Evolutionary conservation across 345 rosid species (phyloP), one percentile per base, ranked within the genome.

Genomic region (Lumnitzera racemosa): DNA sequence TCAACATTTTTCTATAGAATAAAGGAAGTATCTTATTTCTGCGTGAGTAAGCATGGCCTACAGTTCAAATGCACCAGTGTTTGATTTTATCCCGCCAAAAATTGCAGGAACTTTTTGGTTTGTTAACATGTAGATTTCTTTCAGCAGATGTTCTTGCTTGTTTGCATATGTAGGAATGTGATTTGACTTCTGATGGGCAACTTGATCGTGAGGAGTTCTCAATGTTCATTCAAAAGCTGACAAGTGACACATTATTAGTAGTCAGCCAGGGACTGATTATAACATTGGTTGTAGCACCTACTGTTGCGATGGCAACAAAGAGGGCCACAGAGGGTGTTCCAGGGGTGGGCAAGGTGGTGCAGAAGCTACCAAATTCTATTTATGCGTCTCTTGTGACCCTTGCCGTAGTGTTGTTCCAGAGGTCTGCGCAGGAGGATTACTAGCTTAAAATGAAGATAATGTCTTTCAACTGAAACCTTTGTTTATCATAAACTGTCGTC

Each of bases 251-350:
- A 4, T 57, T 88, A 27, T 53, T 74, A 5, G 74, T 86, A 16
- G 87, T 88, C 47, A 88, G 96, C 66, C 96, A 83, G 55, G 98
- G 98, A 73, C 70, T 91, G 74, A 72, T 91, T 49, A 49, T 91
- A 48, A 72, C 96, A 27, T 65, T 91, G 78, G 69, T 83, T n/a
- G 96, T 84, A 41, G 96, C 98, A 54, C 98, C 98, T 0, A 84
- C 98, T 8, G 84, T 91, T 15, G 98, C 96, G 55, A 67, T 86
- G 73, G 95, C 96, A 2, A 86, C 95, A 20, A 91, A 91, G 78
- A 83, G 46, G 59, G 88, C 90, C 6, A 91, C 98, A 0, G 98
- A 91, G 66, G 98, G 91, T 36, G 89, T 91, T 41, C 98, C 96
- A 0, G 87, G 84, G 5, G 81, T 91, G 15, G 98, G 98, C 1